Conservation (phyloP, 305 asterid species). For the Galium porrigens region DNA sequence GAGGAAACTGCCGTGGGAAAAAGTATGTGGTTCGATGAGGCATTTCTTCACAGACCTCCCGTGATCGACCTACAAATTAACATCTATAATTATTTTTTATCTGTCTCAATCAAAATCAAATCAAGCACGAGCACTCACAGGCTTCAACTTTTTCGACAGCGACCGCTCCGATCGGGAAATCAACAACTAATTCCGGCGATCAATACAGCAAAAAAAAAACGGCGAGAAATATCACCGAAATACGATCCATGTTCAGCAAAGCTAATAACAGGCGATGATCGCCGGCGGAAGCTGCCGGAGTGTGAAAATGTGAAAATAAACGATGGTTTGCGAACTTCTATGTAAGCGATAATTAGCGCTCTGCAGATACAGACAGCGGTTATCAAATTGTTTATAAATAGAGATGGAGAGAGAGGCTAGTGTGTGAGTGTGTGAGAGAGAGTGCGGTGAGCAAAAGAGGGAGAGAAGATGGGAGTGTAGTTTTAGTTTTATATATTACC, state of each 20-base stretch:
- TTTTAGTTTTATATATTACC: background rate
- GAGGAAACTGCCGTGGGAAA: slow-evolving; percentile 80
- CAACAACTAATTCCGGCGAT: background rate
- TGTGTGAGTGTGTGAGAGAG: slow-evolving; percentile 1
- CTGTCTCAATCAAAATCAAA: slow-evolving; percentile 7
- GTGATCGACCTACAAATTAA: slow-evolving; percentile 20
- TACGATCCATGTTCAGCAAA: background rate
- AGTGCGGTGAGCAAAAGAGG: background rate
- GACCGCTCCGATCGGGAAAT: slow-evolving; percentile 7
- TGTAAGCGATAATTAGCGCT: background rate
- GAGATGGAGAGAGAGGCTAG: background rate
- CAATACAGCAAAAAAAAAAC: background rate
- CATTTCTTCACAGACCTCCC: slow-evolving; percentile 42
- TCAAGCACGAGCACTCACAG: background rate
- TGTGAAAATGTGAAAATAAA: background rate
- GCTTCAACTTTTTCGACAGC: background rate
- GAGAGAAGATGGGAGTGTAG: background rate
- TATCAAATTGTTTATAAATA: background rate
- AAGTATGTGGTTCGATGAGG: slow-evolving; percentile 85
- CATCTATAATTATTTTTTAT: background rate
- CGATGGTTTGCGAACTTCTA: background rate
- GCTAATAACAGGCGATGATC: background rate
- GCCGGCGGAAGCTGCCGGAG: background rate
- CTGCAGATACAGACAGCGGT: background rate
- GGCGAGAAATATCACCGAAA: background rate